Evolutionary conservation across 495 filamentous ascomycete species (phyloP).

Genomic region (Halenospora varia): DNA sequence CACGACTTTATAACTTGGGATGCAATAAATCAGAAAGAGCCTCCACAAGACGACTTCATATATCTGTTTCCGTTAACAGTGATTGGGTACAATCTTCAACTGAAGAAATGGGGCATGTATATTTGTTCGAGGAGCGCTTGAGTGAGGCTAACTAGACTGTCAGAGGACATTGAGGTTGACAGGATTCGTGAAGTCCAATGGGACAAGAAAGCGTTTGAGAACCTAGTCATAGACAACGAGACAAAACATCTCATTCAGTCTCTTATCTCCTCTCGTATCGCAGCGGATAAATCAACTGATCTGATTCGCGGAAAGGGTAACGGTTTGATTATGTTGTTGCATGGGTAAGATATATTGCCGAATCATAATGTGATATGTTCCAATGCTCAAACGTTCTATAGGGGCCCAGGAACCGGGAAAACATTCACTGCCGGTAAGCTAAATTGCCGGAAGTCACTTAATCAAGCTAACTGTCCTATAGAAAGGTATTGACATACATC

Average conservation of each 20-base stretch:
- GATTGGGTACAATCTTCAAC: conserved; percentile 25
- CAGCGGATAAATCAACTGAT: conserved; percentile 30
- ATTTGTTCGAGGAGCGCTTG: not conserved
- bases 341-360: conserved; percentile 27
- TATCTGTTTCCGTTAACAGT: conserved; percentile 26
- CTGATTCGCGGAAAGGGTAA: conserved; percentile 45
- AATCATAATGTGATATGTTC: not conserved
- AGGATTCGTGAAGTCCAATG: conserved; percentile 35
- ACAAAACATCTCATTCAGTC: conserved; percentile 48
- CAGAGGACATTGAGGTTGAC: conserved; percentile 24
- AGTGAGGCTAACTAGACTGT: not conserved
- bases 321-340: conserved; percentile 32
- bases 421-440: conserved; percentile 53
- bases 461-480: no score
- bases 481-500: no score
- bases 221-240: conserved; percentile 42
- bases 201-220: conserved; percentile 47
- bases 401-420: conserved; percentile 46
- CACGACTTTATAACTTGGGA: not conserved
- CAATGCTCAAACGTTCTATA: not conserved
- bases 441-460: no score
- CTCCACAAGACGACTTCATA: conserved; percentile 10
- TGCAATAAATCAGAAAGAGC: not conserved
- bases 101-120: conserved; percentile 28
- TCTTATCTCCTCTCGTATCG: conserved; percentile 34